A percentile compares a stretch with the other conserved stretches of the same genome.
Evolutionary conservation across 192 early-diverging fungal species (phyloP).

Genomic region (Paraglomus brasilianum): DNA sequence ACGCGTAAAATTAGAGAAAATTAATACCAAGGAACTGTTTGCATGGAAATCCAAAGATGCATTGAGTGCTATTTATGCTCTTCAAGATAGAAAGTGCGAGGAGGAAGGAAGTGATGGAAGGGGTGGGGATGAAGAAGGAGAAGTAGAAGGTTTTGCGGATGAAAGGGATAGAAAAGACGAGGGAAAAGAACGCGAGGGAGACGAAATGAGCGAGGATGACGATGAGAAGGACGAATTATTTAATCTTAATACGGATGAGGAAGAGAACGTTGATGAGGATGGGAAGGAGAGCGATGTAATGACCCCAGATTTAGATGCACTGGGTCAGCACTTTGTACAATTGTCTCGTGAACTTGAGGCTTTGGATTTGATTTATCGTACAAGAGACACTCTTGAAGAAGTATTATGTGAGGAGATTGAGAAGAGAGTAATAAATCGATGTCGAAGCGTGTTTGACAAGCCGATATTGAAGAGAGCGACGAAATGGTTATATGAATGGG

Average conservation of each 20-base stretch:
- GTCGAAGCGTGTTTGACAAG: conserved; percentile 15
- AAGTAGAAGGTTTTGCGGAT: background rate
- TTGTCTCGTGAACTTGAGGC: conserved; percentile 17
- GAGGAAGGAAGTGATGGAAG: no score
- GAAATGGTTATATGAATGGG: conserved; percentile 17
- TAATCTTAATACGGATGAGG: no score
- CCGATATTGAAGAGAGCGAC: conserved; percentile 9
- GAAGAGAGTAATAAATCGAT: background rate
- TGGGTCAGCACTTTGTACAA: background rate
- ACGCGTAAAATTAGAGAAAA: background rate
- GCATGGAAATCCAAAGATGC: conserved; percentile 25
- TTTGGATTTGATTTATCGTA: conserved; percentile 25
- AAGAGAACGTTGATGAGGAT: background rate
- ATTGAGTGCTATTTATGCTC: background rate
- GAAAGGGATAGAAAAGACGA: background rate
- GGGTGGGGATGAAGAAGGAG: background rate
- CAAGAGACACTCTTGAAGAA: conserved; percentile 26
- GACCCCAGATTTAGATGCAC: background rate
- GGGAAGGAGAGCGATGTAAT: background rate
- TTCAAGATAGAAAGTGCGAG: no score
- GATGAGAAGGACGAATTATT: background rate
- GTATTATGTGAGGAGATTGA: conserved; percentile 27
- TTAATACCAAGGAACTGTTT: conserved; percentile 12
- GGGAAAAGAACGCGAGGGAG: background rate
- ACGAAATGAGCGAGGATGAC: background rate